Base-by-base conservation (phyloP, 2,329 filamentous ascomycete species). In the Fusarium concolor region DNA sequence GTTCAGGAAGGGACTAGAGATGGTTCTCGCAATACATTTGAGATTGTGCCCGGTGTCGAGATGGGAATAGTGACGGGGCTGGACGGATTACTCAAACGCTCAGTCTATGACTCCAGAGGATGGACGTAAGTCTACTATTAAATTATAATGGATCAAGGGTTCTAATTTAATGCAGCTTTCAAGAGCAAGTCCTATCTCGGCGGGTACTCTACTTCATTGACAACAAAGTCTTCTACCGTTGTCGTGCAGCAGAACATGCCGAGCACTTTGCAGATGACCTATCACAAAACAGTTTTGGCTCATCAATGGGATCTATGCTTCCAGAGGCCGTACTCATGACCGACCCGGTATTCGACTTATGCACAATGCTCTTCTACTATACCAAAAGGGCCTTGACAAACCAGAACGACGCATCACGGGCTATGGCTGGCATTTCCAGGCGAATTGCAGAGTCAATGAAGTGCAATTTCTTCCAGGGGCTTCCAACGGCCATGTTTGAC, bases 141-240 rank as follows among this genome's bases (percentile, higher is more conserved):
- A 10, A 33, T 7, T 5, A 7, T 33, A 14, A 12, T 7, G 31
- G 6, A 15, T 2, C 6, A 33, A 11, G 8, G 11, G 9, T 7
- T 29, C 37, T 56, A 20, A 56, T 10, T 7, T 2, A 4, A 6
- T 35, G 9, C 6, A 67, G 61, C 4, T 61, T 67, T 4, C 56
- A 65, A 56, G 61, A 67, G 12, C 44, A 56, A 12, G 24, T 65
- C 0, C 41, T 67, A 1, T 54, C 28, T 7, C 55, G 55, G 2
- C 39, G 53, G 3, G 18, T 41, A 0, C 17, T 65, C 3, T 67
- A 57, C 35, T 67, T 67, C 17, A 9, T 65, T 3, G 39, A 54
- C 1, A 26, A 50, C 6, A 47, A 38, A 6, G 29, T 65, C 14
- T 63, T 61, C 56, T 67, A 44, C 17, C 64, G 56, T 4, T 65